phyloP scores from a whole-genome alignment of 2,329 filamentous ascomycete species.

The Arthrobotrys megalospora region DNA sequence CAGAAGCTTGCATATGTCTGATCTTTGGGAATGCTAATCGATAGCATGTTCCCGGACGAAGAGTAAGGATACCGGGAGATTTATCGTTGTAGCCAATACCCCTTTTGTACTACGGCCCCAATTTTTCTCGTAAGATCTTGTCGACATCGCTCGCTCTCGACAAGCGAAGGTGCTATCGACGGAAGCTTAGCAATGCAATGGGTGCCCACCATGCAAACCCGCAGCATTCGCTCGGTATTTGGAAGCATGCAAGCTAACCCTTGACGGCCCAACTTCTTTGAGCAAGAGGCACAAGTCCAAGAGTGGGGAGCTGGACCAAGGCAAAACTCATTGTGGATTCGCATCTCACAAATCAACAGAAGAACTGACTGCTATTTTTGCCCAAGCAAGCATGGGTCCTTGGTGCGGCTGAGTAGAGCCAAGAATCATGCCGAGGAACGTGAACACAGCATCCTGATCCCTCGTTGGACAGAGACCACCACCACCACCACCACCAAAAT shows the following conservation, averaged over 20 bases:
- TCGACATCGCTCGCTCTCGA: conserved; percentile 21
- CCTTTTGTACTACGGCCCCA: conserved; percentile 27
- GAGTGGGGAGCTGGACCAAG: conserved; percentile 21
- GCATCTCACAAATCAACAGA: conserved; percentile 33
- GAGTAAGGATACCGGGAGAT: neutral
- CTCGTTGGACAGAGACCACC: conserved; percentile 15
- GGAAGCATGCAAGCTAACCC: conserved; percentile 51
- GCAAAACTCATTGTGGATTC: conserved; percentile 30
- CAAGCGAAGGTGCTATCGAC: conserved; percentile 28
- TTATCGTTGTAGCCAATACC: neutral
- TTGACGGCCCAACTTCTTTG: conserved; percentile 16
- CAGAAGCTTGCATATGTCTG: conserved; percentile 40
- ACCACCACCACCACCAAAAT: conserved; percentile 35
- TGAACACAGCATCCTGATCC: conserved; percentile 28
- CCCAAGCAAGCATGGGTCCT: conserved; percentile 41
- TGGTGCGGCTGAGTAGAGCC: conserved; percentile 59
- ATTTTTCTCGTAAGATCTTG: conserved; percentile 13
- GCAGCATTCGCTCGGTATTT: conserved; percentile 39
- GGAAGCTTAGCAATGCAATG: conserved; percentile 11
- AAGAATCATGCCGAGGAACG: conserved; percentile 32
- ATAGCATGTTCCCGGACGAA: neutral
- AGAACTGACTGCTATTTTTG: conserved; percentile 57
- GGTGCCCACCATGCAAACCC: conserved; percentile 4
- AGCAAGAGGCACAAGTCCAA: conserved; percentile 23
- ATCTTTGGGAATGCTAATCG: conserved; percentile 22